These are phyloP conservation scores for Neofusicoccum sp. DNA, from an alignment of 2,329 filamentous ascomycete genomes.

Conservation along the genomic window DNA sequence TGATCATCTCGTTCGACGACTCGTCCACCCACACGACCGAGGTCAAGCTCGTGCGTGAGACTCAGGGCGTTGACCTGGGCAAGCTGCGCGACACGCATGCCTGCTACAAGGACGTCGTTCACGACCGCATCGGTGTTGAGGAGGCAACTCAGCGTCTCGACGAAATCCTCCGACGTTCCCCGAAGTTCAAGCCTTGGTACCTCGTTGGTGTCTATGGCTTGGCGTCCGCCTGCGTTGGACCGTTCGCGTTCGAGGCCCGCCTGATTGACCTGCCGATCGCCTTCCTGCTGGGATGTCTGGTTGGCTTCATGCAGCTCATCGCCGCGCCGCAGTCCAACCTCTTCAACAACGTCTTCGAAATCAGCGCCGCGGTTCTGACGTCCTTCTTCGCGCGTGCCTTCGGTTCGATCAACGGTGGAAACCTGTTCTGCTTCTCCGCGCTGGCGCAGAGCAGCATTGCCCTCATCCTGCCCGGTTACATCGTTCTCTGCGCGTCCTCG, in stretches of 20 bases:
- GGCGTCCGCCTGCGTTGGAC: conserved; percentile 72
- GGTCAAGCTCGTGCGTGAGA: conserved; percentile 69
- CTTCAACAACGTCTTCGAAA: conserved; percentile 56
- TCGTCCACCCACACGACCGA: conserved; percentile 71
- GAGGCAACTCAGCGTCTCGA: conserved; percentile 65
- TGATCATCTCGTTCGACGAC: conserved; percentile 91
- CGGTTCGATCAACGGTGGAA: conserved; percentile 47
- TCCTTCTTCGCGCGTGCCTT: conserved; percentile 51
- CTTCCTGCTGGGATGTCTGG: conserved; percentile 71
- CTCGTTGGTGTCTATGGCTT: conserved; percentile 69
- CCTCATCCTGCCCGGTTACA: conserved; percentile 51
- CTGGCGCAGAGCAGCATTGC: conserved; percentile 51
- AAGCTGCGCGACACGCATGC: conserved; percentile 72
- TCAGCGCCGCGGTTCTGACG: conserved; percentile 49
- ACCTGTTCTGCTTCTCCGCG: conserved; percentile 52
- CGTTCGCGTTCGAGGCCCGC: conserved; percentile 75
- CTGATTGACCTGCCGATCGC: conserved; percentile 75
- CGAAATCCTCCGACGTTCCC: conserved; percentile 57
- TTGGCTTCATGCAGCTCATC: conserved; percentile 73
- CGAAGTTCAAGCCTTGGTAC: conserved; percentile 51
- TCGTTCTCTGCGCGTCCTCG: conserved; percentile 49
- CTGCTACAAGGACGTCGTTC: conserved; percentile 79
- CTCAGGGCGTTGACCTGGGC: conserved; percentile 70
- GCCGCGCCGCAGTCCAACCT: conserved; percentile 72
- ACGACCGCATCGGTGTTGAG: conserved; percentile 70